Evolutionary conservation across 2,329 filamentous ascomycete genomes (phyloP).

Genomic region (Pseudofabraea citricarpa): DNA sequence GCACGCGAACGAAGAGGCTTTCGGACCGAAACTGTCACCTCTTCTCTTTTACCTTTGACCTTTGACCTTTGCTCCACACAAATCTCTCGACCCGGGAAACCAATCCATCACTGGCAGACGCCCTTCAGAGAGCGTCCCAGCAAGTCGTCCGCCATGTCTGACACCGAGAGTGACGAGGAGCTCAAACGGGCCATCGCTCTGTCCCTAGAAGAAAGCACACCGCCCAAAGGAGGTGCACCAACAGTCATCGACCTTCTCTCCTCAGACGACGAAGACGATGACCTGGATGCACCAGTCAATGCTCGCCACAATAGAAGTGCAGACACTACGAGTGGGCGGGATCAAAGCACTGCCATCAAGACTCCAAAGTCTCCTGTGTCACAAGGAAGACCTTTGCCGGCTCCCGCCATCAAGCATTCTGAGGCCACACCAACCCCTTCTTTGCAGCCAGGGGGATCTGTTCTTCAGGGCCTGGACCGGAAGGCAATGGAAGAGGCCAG

Average conservation of each 20-base stretch:
- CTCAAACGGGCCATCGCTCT: constrained; percentile 56
- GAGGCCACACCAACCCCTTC: not conserved
- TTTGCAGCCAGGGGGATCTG: not conserved
- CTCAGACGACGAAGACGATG: constrained; percentile 8
- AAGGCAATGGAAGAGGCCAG: constrained; percentile 84
- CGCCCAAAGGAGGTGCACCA: constrained; percentile 14
- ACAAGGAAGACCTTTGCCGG: not conserved
- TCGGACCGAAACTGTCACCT: too few relatives aligned
- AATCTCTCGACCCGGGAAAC: too few relatives aligned
- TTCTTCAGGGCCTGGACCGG: constrained; percentile 52
- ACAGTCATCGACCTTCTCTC: constrained; percentile 5
- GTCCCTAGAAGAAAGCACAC: constrained; percentile 39
- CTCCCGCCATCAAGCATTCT: not conserved
- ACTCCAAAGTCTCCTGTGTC: not conserved
- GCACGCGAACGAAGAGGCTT: too few relatives aligned
- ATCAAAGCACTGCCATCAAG: too few relatives aligned
- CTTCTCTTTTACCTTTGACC: too few relatives aligned
- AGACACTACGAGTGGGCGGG: too few relatives aligned
- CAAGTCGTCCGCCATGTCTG: constrained; percentile 25
- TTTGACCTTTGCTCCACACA: not conserved
- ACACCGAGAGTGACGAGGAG: constrained; percentile 41
- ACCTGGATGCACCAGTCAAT: constrained; percentile 14
- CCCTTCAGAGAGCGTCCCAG: too few relatives aligned
- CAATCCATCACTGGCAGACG: too few relatives aligned
- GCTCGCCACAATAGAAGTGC: constrained; percentile 4